Evolutionary conservation across 2,329 filamentous ascomycete species (phyloP).

Genomic region (Fusarium sp.): DNA sequence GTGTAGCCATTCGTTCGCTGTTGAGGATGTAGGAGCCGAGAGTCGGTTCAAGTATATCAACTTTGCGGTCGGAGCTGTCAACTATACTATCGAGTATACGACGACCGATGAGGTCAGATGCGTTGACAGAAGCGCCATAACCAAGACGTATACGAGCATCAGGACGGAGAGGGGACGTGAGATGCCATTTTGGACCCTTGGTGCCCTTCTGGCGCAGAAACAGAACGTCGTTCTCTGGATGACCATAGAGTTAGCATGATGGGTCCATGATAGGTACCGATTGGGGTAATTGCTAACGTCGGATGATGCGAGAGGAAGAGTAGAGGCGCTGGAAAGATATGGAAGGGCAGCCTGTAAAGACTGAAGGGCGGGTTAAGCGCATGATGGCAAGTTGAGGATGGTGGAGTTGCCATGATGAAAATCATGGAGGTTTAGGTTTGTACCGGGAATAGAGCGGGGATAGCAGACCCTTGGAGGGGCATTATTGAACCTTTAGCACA

Average conservation of each 20-base stretch:
- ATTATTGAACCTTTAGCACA: neutral
- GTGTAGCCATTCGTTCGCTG: conserved; percentile 78
- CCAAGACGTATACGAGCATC: conserved; percentile 50
- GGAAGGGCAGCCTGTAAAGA: neutral
- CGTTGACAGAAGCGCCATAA: conserved; percentile 61
- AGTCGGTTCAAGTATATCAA: conserved; percentile 72
- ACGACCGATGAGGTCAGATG: conserved; percentile 73
- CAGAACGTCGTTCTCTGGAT: conserved; percentile 55
- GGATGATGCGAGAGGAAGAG: conserved; percentile 46
- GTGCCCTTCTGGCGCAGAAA: conserved; percentile 55
- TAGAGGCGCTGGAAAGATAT: conserved; percentile 28
- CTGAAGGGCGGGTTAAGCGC: conserved; percentile 22
- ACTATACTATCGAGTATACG: conserved; percentile 67
- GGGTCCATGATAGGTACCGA: neutral
- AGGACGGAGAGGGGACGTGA: conserved; percentile 52
- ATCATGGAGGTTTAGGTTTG: conserved; percentile 34
- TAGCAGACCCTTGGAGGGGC: neutral
- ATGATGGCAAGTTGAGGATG: conserved; percentile 19
- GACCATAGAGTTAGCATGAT: conserved; percentile 26
- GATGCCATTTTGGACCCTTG: conserved; percentile 53
- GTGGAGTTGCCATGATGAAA: conserved; percentile 31
- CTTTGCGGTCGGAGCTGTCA: conserved; percentile 62
- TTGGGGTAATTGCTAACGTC: conserved; percentile 37
- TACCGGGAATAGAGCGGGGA: conserved; percentile 44
- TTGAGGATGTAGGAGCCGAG: conserved; percentile 79